Evolutionary conservation across 768 basidiomycete species (phyloP), one percentile per base, ranked within the genome.

Genomic region (Daedaleopsis sinensis): DNA sequence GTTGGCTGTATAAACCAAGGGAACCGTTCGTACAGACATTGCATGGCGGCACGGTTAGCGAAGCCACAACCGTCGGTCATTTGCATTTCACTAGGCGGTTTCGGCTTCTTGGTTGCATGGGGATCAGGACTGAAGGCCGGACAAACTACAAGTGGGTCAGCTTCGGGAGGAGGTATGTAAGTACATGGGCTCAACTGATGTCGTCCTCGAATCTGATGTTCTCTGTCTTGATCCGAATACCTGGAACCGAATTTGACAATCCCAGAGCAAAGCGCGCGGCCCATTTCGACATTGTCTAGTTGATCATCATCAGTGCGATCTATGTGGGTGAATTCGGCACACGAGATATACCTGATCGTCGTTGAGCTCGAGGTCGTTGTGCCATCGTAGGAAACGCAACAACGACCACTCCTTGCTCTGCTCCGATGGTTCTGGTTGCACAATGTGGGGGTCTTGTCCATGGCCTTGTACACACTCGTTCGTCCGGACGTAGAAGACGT

Each of bases 21-120:
- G 18, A 72, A 56, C n/a, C 55, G 55, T 7, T 66, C 46, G 27
- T 66, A 55, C 7, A 75, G 54, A 7, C 18, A 3, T 6, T 62
- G 50, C 24, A 88, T 72, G 0, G 80, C 85, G 0, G 82, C 76
- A 12, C 78, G 79, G 66, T 89, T 92, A 2, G 90, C 85, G 27
- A 84, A 76, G 0, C 91, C 90, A 71, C 89, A 90, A 0, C 91
- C 91, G 67, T 92, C 91, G 0, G 90, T 91, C 76, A 90, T 83
- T 8, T 63, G 67, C 67, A 70, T 69, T 46, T 73, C 71, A 24
- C 64, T 67, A 0, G 71, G 66, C 0, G 56, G 64, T 52, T 76
- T 72, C 27, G 27, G 27, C 27, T 32, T 1, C 63, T 59, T 15
- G 43, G 13, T 32, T 68, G 59, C 18, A 32, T 32, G 27, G 27